Evolutionary conservation across 2,329 filamentous ascomycete species (phyloP).

Genomic region (Cadophora sp.): DNA sequence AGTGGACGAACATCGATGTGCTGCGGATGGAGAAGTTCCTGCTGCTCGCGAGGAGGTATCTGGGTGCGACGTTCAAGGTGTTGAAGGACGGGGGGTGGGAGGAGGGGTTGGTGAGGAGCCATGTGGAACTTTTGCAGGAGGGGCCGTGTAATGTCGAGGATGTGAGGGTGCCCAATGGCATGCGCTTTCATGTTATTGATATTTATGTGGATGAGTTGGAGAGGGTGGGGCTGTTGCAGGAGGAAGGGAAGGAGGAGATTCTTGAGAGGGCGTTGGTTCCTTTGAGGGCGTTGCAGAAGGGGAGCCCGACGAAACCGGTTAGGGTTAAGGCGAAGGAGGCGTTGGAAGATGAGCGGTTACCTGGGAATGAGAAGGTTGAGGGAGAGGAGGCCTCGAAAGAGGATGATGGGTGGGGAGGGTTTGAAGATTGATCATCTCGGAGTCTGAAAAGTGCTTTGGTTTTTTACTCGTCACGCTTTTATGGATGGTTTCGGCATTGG

Average conservation of each 20-base stretch:
- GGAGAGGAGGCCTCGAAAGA: conserved; percentile 48
- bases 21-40: conserved; percentile 93
- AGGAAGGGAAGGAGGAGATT: conserved; percentile 46
- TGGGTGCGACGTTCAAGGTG: conserved; percentile 71
- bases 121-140: conserved; percentile 55
- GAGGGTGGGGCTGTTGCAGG: conserved; percentile 62
- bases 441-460: background rate
- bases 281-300: conserved; percentile 51
- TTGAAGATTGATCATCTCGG: conserved; percentile 41
- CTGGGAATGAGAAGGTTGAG: conserved; percentile 58
- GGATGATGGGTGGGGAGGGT: conserved; percentile 47
- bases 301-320: conserved; percentile 73
- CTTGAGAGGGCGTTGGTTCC: conserved; percentile 51
- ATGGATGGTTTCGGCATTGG: conserved; percentile 25
- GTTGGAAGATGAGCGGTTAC: conserved; percentile 76
- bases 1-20: conserved; percentile 76
- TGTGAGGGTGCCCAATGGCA: conserved; percentile 73
- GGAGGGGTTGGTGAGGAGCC: conserved; percentile 48
- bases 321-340: conserved; percentile 73
- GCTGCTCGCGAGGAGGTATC: conserved; percentile 78
- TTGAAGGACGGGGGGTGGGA: conserved; percentile 49
- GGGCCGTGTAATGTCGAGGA: conserved; percentile 52
- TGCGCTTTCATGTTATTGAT: conserved; percentile 87
- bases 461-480: conserved; percentile 7
- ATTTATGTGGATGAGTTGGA: conserved; percentile 92